Base-by-base conservation (phyloP, 208 protist genomes). In the Crithidia thermophila region DNA sequence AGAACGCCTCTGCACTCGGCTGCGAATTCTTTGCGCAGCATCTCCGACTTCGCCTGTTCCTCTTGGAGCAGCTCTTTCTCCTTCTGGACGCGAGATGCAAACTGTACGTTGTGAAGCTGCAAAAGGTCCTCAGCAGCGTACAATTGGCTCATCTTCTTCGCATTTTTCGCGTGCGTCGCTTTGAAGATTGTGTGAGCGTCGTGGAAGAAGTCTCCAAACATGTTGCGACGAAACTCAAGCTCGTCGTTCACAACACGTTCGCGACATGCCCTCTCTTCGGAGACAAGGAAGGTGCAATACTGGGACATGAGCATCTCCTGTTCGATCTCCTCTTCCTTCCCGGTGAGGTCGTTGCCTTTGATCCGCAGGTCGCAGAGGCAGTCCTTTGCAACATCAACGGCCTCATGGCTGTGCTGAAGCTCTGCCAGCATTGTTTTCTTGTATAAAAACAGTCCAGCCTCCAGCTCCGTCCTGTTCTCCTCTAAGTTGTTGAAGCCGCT, bases 21-120 rank as follows among this genome's bases (percentile, higher is more conserved):
- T 4, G 21, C 58, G 33, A 75, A 57, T 21, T 31, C 53, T 18
- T 25, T 50, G 18, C 37, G 68, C 34, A 45, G 10, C 34, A 68
- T 27, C 36, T 63, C 53, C 31, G 10, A 51, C 31, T 47, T 53
- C 4, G 43, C 40, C 8, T 53, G 20, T 3, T 57, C 34, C 2
- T 75, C 52, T 11, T 21, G 40, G n/a, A 21, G 58, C 9, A 75
- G 46, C 51, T 75, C 68, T 34, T 6, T 46, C 31, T 56, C 60
- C n/a, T 68, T 75, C 31, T 53, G 60, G 10, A 57, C 28, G 25
- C 60, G 55, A 1, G 31, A n/a, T 8, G 60, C 57, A n/a, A 67
- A 55, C 31, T 68, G 60, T 31, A 67, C 42, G 34, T 75, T 23
- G 33, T 68, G 60, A 11, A 75, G 28, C 16, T 27, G 42, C 43